Conservation (phyloP, 75 land plant genomes). For the Cryptomeria japonica region DNA sequence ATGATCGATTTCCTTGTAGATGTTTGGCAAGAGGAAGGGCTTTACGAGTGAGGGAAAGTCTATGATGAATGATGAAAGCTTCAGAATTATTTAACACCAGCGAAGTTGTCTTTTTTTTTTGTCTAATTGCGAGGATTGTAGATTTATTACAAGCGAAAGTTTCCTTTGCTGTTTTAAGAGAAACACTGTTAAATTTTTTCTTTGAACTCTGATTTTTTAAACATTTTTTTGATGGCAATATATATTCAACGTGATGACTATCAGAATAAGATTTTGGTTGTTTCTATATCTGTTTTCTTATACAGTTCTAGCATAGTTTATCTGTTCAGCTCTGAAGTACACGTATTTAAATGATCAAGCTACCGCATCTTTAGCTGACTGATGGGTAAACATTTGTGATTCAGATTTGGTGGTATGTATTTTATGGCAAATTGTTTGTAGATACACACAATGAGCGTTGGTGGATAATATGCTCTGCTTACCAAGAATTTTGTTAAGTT, state of each 20-base stretch:
- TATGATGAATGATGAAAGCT: not conserved
- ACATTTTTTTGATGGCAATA: slow-evolving; percentile 6
- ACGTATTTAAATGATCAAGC: not conserved
- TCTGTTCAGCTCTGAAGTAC: not conserved
- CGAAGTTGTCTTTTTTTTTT: not conserved
- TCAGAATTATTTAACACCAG: not conserved
- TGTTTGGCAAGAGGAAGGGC: slow-evolving; percentile 89
- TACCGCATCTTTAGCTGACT: not conserved
- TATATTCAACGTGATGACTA: not conserved
- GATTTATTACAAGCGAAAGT: not conserved
- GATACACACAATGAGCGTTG: not conserved
- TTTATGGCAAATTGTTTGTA: not conserved
- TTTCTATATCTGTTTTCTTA: not conserved
- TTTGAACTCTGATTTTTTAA: not conserved
- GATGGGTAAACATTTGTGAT: not conserved
- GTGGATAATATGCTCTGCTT: not conserved
- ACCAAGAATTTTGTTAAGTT: too few relatives aligned
- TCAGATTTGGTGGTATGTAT: not conserved
- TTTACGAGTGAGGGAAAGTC: slow-evolving; percentile 46
- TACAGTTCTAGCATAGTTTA: not conserved
- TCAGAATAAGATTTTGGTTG: not conserved
- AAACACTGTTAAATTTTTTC: slow-evolving; percentile 1
- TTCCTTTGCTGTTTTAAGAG: not conserved
- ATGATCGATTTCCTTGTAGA: slow-evolving; percentile 93
- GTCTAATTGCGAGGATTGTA: not conserved